Conservation (phyloP, 169 alveolate species). For the Eimeria zaria region DNA sequence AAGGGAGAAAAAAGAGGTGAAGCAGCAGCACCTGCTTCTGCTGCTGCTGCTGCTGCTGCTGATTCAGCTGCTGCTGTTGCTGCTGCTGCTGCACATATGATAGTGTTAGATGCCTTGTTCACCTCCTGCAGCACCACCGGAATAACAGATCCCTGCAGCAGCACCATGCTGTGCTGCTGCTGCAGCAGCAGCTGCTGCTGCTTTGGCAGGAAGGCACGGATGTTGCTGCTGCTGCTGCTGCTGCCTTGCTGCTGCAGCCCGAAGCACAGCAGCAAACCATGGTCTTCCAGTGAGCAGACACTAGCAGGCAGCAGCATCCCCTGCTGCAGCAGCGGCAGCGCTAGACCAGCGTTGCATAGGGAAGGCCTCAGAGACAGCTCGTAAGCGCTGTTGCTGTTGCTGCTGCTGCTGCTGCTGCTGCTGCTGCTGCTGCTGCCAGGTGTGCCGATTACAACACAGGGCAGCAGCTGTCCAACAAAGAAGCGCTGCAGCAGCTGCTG, state of each 20-base stretch:
- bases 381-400: conserved; percentile 43
- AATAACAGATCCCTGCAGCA: conserved; percentile 6
- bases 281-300: background rate
- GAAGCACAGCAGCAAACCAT: background rate
- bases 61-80: background rate
- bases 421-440: conserved; percentile 45
- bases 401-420: conserved; percentile 46
- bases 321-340: conserved; percentile 40
- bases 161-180: conserved; percentile 53
- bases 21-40: conserved; percentile 23
- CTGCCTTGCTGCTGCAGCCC: background rate
- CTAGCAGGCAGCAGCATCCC: conserved; percentile 7
- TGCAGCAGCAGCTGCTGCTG: conserved; percentile 43
- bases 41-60: background rate
- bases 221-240: background rate
- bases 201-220: conserved; percentile 17
- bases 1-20: background rate
- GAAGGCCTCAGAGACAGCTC: conserved; percentile 46
- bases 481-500: conserved; percentile 64
- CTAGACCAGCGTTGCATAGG: conserved; percentile 20
- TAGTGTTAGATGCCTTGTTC: background rate
- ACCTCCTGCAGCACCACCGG: conserved; percentile 10
- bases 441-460: conserved; percentile 5
- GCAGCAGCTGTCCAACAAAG: conserved; percentile 31
- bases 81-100: background rate